Base-by-base conservation (phyloP, 2,329 filamentous ascomycete genomes). In the Fusarium heterosporum region DNA sequence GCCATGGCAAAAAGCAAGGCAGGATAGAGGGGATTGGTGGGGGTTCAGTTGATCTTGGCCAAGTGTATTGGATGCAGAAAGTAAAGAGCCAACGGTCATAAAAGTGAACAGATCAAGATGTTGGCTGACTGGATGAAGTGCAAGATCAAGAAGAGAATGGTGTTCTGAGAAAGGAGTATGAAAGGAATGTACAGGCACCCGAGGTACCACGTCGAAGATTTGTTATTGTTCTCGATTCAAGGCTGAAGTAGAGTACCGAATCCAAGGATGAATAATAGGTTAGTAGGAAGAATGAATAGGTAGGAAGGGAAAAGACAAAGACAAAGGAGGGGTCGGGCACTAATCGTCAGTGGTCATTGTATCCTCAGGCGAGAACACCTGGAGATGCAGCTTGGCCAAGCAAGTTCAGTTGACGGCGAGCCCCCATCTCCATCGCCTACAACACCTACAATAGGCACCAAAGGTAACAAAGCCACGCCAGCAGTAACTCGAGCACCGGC, bases 341-440 rank as follows among this genome's bases (percentile, higher is more conserved):
- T 47, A 48, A 25, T 22, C 41, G 19, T 34, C 19, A 29, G 50
- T 34, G 32, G 29, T 39, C 60, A 58, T 66, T 69, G 58, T 55
- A 56, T 54, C 58, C 65, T 69, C 51, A 71, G 61, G 69, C 58
- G 61, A 73, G 49, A 66, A 70, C 42, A 49, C 22, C 34, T 16
- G 38, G n/a, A 58, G 45, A 55, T 58, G 51, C 29, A 50, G 40
- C 34, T 39, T 54, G 40, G 65, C 62, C 22, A 22, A 22, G 22
- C 22, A 22, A 57, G 61, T 6, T 68, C 73, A 13, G 61, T 55
- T n/a, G 60, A 69, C 26, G 69, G 66, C 12, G 56, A 66, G 14
- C 69, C 70, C 8, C 49, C 73, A 48, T 64, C 71, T 16, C 70
- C 70, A 49, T 55, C 69, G 4, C 66, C 71, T n/a, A 61, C 65